phyloP scores from a whole-genome alignment of 2,329 filamentous ascomycete species.

The Venturiaceae sp. region DNA sequence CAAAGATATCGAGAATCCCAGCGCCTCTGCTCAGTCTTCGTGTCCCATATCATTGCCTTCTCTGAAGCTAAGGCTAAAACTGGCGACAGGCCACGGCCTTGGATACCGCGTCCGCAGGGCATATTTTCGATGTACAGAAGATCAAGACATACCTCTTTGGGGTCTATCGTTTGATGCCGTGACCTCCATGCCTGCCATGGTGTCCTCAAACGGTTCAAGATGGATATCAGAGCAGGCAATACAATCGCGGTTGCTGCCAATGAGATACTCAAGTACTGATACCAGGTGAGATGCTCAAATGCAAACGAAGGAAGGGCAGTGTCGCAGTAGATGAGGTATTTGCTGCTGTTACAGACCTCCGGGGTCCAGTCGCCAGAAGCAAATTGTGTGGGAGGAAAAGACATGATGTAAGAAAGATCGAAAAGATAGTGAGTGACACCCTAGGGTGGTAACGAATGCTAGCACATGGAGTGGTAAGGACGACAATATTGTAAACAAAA shows the following conservation, averaged over 20 bases:
- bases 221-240: neutral
- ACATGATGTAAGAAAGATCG: neutral
- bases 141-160: neutral
- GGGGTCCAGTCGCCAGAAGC: neutral
- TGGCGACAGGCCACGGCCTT: too few relatives aligned
- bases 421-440: neutral
- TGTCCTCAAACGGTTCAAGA: neutral
- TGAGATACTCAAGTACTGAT: neutral
- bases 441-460: neutral
- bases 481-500: neutral
- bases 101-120: too few relatives aligned
- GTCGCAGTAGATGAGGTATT: constrained; percentile 1
- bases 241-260: neutral
- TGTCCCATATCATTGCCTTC: too few relatives aligned
- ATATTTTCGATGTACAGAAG: neutral
- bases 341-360: neutral
- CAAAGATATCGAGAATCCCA: too few relatives aligned
- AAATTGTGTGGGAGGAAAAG: neutral
- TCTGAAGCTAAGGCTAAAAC: too few relatives aligned
- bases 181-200: neutral
- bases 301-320: neutral
- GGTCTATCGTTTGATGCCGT: neutral
- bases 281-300: neutral
- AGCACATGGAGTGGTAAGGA: constrained; percentile 2
- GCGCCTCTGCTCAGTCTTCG: too few relatives aligned